Base-by-base conservation (phyloP, 441 rosid species). In the Gossypium davidsonii region DNA sequence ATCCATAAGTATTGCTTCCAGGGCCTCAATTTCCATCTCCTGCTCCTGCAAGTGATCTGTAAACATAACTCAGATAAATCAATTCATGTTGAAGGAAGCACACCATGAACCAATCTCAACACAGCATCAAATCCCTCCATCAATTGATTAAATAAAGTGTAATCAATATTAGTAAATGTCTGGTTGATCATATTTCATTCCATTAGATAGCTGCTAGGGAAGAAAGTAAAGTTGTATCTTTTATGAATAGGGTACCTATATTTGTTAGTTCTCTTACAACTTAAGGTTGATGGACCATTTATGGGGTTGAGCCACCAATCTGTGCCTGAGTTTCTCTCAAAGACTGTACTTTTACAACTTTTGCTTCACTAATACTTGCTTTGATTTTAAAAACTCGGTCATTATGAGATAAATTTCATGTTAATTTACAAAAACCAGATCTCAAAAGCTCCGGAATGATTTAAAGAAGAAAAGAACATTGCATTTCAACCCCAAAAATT, bases 21-120 rank as follows among this genome's bases (percentile, higher is more conserved):
- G 74, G 23, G 99, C 98, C 83, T 93, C 98, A 34, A 95, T 90
- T 83, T 95, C 98, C 97, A 91, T 93, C 66, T 91, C 98, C 79
- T 91, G 99, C 80, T 93, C 99, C 83, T 83, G 90, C 69, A 49
- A 84, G 67, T 91, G 75, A 73, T 95, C 99, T 95, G 85, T 75
- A 80, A 44, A 39, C 25, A 74, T 18, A 53, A 51, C 42, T 21
- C n/a, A 15, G 37, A 34, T n/a, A 18, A 76, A 58, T 46, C 6
- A 10, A 21, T 53, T 20, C 44, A 14, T 2, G 20, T 8, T 51
- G 67, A 20, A n/a, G 37, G 60, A 76, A 48, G 8, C 12, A 28
- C n/a, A 18, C 25, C 26, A 1, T 49, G 12, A 67, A 34, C 11
- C 73, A 28, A 53, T 53, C 49, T 34, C 60, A 10, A 18, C 4